A percentile compares a stretch with the other conserved stretches of the same genome.
Evolutionary conservation across 768 basidiomycete genomes (phyloP).

Genomic region (Mycena pura): DNA sequence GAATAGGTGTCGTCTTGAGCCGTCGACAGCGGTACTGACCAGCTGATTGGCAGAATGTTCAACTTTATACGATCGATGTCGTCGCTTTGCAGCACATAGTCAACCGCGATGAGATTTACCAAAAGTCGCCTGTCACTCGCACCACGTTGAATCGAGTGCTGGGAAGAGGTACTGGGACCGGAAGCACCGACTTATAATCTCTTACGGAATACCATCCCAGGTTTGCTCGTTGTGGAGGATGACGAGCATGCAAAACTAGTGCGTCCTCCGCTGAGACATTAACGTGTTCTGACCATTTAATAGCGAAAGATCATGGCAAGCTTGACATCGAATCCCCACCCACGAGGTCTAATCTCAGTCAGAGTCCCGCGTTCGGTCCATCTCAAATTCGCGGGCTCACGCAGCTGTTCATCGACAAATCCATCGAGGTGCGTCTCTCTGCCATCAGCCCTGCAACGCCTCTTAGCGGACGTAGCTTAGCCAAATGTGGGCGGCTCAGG

Average conservation of each 20-base stretch:
- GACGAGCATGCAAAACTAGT: constrained; percentile 22
- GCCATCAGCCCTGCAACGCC: background rate
- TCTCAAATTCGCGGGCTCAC: constrained; percentile 46
- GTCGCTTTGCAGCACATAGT: constrained; percentile 9
- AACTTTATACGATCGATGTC: constrained; percentile 5
- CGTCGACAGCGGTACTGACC: background rate
- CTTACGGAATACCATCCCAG: background rate
- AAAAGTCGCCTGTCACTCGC: background rate
- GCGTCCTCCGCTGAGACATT: background rate
- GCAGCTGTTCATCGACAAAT: constrained; percentile 42
- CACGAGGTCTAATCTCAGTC: background rate
- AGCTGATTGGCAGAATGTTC: background rate
- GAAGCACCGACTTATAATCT: background rate
- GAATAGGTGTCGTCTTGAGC: background rate
- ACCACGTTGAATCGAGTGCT: background rate
- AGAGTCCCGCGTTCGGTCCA: constrained; percentile 54
- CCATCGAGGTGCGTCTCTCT: constrained; percentile 32
- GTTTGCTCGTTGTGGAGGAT: constrained; percentile 13
- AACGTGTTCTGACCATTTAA: background rate
- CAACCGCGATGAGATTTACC: constrained; percentile 5
- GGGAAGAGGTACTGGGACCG: constrained; percentile 1
- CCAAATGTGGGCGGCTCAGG: constrained; percentile 23
- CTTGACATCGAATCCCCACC: background rate
- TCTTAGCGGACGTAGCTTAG: background rate
- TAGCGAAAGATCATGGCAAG: constrained; percentile 17